These are phyloP conservation scores for Termitomyces sp. DNA, from an alignment of 768 basidiomycete genomes.

Conservation along the genomic window DNA sequence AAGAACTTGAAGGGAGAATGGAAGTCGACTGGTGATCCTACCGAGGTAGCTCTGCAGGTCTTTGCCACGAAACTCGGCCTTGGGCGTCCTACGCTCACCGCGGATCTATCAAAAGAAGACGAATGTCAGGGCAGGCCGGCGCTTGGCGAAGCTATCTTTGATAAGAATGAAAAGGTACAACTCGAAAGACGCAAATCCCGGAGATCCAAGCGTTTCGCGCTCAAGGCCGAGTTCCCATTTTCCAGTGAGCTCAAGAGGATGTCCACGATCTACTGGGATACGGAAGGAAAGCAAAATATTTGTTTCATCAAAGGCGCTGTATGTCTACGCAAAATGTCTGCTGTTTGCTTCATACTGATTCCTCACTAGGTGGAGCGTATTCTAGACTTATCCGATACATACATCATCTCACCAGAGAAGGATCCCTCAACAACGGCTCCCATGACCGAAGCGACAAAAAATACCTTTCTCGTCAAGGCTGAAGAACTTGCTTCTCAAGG, in stretches of 20 bases:
- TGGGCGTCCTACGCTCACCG: slow-evolving; percentile 27
- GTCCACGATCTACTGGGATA: slow-evolving; percentile 32
- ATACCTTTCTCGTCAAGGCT: slow-evolving; percentile 24
- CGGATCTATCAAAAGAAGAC: slow-evolving; percentile 17
- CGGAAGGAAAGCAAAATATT: slow-evolving; percentile 17
- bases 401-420: slow-evolving; percentile 22
- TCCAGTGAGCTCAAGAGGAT: slow-evolving; percentile 49
- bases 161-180: slow-evolving; percentile 9
- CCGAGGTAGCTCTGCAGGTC: slow-evolving; percentile 52
- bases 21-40: slow-evolving; percentile 48
- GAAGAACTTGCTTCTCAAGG: slow-evolving; percentile 36
- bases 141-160: slow-evolving; percentile 22
- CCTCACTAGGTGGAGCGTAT: slow-evolving; percentile 35
- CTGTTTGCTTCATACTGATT: not conserved
- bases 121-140: slow-evolving; percentile 15
- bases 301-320: slow-evolving; percentile 33
- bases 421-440: slow-evolving; percentile 17
- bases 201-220: slow-evolving; percentile 23
- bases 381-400: slow-evolving; percentile 38
- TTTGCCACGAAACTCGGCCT: slow-evolving; percentile 45
- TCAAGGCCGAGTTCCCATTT: slow-evolving; percentile 37
- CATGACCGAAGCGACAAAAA: slow-evolving; percentile 23
- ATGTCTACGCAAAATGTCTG: not conserved
- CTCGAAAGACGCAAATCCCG: not conserved
- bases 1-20: slow-evolving; percentile 36